Evolutionary conservation across 2,329 filamentous ascomycete species (phyloP), one percentile per base, ranked within the genome.

Genomic region (Apiospora rasikravindrae): DNA sequence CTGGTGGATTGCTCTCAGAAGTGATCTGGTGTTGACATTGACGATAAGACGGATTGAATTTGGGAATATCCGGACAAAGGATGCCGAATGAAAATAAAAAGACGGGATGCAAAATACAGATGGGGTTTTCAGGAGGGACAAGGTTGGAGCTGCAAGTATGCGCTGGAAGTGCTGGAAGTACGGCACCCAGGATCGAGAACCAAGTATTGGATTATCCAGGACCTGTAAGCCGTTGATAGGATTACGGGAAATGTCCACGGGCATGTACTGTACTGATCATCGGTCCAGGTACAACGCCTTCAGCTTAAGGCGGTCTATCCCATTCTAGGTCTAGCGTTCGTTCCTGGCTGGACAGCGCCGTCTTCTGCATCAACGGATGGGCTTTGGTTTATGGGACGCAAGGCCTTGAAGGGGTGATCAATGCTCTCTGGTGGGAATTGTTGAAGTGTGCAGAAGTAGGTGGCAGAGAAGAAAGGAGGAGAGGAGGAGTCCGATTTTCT

Each of bases 221-320:
- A n/a, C 57, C 57, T 64, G 57, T 64, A 37, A 37, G 57, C 19
- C 33, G 22, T 33, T 64, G 29, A 40, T 64, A 64, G 57, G 57
- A 40, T 64, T n/a, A 13, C 33, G 3, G 19, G 57, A 57, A 14
- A 64, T 64, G n/a, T n/a, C n/a, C n/a, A n/a, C n/a, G 29, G 57
- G n/a, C 13, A 40, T 40, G 57, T 64, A 64, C 57, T 64, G 57
- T 64, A 64, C 57, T 64, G 57, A 33, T 64, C 57, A 64, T 64
- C 57, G 22, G 53, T 61, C 53, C 53, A 61, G 53, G 53, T 64
- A 64, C 57, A 24, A 64, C 33, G 24, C 57, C 33, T 64, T 40
- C 16, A 40, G 10, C 16, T 64, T 37, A 40, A 8, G 57, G 29
- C 13, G 57, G 57, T 14, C 57, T 64, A 64, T 64, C 57, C 57